A percentile compares a stretch with the other conserved stretches of the same genome.
Evolutionary conservation across 768 basidiomycete genomes (phyloP).

Genomic region (Boletus reticulatus): DNA sequence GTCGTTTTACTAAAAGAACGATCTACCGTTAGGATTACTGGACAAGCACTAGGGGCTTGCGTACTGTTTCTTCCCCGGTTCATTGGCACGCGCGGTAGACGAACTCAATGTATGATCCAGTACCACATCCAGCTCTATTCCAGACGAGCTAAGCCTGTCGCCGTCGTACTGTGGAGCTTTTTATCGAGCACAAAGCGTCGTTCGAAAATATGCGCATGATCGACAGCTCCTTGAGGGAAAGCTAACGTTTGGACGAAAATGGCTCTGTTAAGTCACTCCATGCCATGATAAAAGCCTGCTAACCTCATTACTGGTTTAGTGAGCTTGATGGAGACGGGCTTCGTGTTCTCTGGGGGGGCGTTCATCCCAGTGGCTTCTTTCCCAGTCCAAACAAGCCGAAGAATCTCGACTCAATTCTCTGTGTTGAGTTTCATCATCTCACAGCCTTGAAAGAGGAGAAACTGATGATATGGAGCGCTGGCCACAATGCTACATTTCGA

Average conservation of each 20-base stretch:
- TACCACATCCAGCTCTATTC: not conserved
- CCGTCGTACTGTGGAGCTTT: not conserved
- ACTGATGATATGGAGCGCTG: too few species aligned
- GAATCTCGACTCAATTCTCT: too few species aligned
- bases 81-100: not conserved
- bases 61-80: not conserved
- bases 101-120: not conserved
- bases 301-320: not conserved
- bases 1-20: not conserved
- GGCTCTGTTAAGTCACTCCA: not conserved
- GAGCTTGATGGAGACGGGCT: not conserved
- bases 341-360: not conserved
- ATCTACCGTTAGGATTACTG: not conserved
- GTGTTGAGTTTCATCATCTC: too few species aligned
- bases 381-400: too few species aligned
- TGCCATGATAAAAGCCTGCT: too few species aligned
- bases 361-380: not conserved
- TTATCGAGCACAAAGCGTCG: not conserved
- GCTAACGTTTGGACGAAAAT: not conserved
- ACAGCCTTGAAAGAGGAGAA: too few species aligned
- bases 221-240: not conserved
- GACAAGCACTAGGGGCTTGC: not conserved
- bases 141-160: not conserved
- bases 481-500: too few species aligned
- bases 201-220: not conserved